phyloP scores from a whole-genome alignment of 2,329 filamentous ascomycete species.

The Pseudogymnoascus sp. region DNA sequence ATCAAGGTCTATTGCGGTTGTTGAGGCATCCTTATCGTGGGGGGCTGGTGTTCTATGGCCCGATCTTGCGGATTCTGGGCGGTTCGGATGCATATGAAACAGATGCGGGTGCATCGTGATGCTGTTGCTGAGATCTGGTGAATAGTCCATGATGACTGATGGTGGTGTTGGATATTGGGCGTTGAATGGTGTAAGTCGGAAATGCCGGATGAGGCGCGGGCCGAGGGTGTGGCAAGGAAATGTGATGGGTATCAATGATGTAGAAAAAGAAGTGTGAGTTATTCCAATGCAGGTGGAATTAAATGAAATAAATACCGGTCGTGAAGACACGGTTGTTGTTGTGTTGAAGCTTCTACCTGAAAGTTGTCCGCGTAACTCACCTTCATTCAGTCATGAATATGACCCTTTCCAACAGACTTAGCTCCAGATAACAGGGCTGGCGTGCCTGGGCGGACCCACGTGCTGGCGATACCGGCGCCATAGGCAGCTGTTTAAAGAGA shows the following conservation, averaged over 20 bases:
- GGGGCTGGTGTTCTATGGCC: constrained; percentile 19
- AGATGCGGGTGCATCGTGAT: constrained; percentile 29
- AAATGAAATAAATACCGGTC: background rate
- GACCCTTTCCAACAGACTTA: background rate
- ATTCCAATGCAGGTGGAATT: background rate
- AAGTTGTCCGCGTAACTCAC: background rate
- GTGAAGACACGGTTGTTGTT: constrained; percentile 9
- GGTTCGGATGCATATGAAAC: constrained; percentile 26
- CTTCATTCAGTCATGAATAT: background rate
- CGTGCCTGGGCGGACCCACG: background rate
- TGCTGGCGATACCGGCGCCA: background rate
- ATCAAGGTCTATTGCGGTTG: constrained; percentile 36
- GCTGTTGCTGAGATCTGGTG: constrained; percentile 22
- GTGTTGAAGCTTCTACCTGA: constrained; percentile 6
- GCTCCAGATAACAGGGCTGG: background rate
- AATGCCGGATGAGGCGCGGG: background rate
- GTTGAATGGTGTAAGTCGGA: background rate
- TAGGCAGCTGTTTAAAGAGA: constrained; percentile 4
- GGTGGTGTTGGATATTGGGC: background rate
- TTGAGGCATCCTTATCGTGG: constrained; percentile 31
- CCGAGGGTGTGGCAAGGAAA: background rate
- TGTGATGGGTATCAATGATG: background rate
- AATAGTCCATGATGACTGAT: constrained; percentile 1
- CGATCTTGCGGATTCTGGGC: constrained; percentile 20
- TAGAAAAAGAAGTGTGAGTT: background rate